Percentiles rank a stretch among this genome's conserved stretches.
Evolutionary conservation across 225 moss, liverwort and hornwort genomes (phyloP).

Genomic region (Rhytidiadelphus loreus): DNA sequence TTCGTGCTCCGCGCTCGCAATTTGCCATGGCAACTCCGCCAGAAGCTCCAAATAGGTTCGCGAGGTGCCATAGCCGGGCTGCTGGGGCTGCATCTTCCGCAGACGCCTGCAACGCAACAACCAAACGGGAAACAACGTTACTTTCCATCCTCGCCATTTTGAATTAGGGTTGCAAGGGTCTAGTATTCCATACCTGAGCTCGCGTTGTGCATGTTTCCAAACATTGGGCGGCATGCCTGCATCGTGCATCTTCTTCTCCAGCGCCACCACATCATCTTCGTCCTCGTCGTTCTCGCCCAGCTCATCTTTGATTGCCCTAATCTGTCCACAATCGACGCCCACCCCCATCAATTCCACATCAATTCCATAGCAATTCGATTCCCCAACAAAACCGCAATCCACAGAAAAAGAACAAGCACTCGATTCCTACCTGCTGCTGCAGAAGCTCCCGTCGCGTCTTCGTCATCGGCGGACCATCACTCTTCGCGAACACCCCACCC

Average conservation of each 20-base stretch:
- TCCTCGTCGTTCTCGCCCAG: constrained; percentile 57
- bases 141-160: background rate
- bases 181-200: constrained; percentile 21
- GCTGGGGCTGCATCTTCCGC: constrained; percentile 62
- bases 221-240: constrained; percentile 49
- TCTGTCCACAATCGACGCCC: constrained; percentile 17
- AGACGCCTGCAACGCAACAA: constrained; percentile 23
- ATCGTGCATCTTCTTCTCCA: constrained; percentile 56
- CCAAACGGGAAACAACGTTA: background rate
- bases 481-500: constrained; percentile 13
- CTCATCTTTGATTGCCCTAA: constrained; percentile 48
- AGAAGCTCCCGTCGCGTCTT: constrained; percentile 42
- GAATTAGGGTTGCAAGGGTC: background rate
- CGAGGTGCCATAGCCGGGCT: constrained; percentile 48
- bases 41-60: constrained; percentile 49
- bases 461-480: constrained; percentile 36
- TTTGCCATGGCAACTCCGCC: constrained; percentile 53
- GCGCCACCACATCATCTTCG: constrained; percentile 41
- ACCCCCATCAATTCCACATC: background rate
- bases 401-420: background rate
- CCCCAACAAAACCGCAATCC: background rate
- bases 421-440: constrained; percentile 23
- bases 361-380: background rate
- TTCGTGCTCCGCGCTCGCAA: constrained; percentile 40
- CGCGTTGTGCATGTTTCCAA: constrained; percentile 56